Base-by-base conservation (phyloP, 2,329 filamentous ascomycete genomes). In the Fusarium azukiicola region DNA sequence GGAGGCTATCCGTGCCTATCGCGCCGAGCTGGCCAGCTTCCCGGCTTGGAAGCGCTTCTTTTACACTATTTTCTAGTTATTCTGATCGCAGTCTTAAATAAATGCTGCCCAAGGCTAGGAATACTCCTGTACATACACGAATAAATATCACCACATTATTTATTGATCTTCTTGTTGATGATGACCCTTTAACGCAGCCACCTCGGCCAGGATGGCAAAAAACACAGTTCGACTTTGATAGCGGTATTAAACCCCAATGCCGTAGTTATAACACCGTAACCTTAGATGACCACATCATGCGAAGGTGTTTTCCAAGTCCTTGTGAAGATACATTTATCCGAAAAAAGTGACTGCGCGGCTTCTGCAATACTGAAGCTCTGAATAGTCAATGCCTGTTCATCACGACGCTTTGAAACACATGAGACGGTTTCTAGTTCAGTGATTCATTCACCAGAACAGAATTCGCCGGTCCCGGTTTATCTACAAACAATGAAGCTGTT, bases 1-100 rank as follows among this genome's bases (percentile, higher is more conserved):
- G 92, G 92, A 94, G 14, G 86, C 87, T 14, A 93, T 94, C 84
- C 90, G 93, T 82, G 90, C 87, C 32, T 87, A 90, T 79, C 88
- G 89, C 52, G 90, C 87, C 36, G 84, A 88, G 84, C 85, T 92
- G n/a, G 90, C 90, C 17, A 78, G 85, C 6, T 90, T 87, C 87
- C 92, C 92, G 8, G 82, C 85, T 21, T 94, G 91, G 90, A 87
- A 86, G 78, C 82, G 87, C 8, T 27, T 81, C 6, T 52, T 74
- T n/a, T 49, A 79, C 12, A 71, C 54, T 4, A 44, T 79, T 16
- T 79, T 79, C 54, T 79, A 79, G 56, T 52, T 49, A 12, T 2
- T 21, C 4, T 52, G 16, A 19, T 68, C 46, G 8, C 12, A 40
- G 21, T 17, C 54, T 61, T 42, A 23, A 36, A 42, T 27, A 21